Base-by-base conservation (phyloP, 352 stramenopile genomes). In the Phytophthora agathidicida region DNA sequence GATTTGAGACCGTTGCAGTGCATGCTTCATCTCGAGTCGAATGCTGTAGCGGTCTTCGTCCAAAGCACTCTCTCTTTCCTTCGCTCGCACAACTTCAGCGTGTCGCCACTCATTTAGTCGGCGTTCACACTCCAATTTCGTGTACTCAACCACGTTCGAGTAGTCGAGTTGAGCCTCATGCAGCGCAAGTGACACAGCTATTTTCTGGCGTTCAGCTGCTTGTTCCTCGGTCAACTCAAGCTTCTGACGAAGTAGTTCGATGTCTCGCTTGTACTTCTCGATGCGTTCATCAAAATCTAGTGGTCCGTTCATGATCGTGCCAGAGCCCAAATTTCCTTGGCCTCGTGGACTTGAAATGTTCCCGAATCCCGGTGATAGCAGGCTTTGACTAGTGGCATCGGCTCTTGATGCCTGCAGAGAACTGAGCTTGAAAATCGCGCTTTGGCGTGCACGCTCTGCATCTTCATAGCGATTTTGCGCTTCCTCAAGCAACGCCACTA, bases 11-110 rank as follows among this genome's bases (percentile, higher is more conserved):
- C 74, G 69, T 27, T 90, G 77, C 33, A 84, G 63, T 2, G 71
- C 64, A 26, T 90, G 77, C 16, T 73, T 75, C 66, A 89, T 86
- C 56, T 89, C 78, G 14, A 89, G 49, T 6, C 81, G 48, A 37
- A 88, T 76, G 37, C 78, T 89, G 60, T 88, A 87, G 10, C 79
- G 71, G 57, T 89, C 81, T 58, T 86, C 69, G 11, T 88, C 78
- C 73, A 88, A 62, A 6, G 76, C 67, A 8, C 47, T 65, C 41
- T 88, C 72, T 10, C 63, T 62, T 41, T 91, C 71, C 14, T 86
- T 87, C 6, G 69, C 71, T 17, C 75, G 68, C 24, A 91, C 50
- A 35, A 76, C 66, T 60, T 86, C 75, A 22, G 83, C 58, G 26
- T 89, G 73, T 23, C 75, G 61, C 81, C 79, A 80, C 20, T 84